Evolutionary conservation across 345 rosid species (phyloP).

Genomic region (Camelina laxa): DNA sequence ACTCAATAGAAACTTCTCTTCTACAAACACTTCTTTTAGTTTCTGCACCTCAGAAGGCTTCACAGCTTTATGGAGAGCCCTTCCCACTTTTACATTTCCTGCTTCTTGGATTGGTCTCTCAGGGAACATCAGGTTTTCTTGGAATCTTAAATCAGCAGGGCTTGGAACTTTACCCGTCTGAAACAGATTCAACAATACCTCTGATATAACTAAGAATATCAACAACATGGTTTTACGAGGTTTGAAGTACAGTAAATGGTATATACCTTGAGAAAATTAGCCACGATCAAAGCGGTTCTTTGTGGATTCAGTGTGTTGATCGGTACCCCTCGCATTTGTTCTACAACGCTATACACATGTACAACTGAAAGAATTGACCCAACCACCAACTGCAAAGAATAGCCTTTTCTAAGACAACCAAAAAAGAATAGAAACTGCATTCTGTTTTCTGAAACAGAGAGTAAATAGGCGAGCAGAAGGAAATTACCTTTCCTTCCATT

Average conservation of each 20-base stretch:
- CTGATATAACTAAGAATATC: conserved; percentile 29
- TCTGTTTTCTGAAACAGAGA: conserved; percentile 1
- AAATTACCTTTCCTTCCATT: conserved; percentile 83
- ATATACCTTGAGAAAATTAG: conserved; percentile 78
- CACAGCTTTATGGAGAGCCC: conserved; percentile 61
- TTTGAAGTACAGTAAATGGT: conserved; percentile 5
- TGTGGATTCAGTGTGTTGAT: conserved; percentile 93
- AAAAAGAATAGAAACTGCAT: background rate
- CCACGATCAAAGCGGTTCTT: conserved; percentile 83
- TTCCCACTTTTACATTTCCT: conserved; percentile 85
- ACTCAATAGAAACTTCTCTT: conserved; percentile 74
- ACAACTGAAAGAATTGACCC: conserved; percentile 76
- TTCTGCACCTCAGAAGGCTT: conserved; percentile 70
- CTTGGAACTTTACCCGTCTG: conserved; percentile 81
- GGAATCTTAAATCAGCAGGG: conserved; percentile 81
- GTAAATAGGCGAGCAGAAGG: background rate
- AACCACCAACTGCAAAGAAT: conserved; percentile 69
- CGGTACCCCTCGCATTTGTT: conserved; percentile 89
- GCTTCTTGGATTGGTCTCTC: conserved; percentile 79
- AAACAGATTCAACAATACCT: conserved; percentile 22
- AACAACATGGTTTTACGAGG: conserved; percentile 7
- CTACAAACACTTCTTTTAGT: conserved; percentile 64
- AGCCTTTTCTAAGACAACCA: background rate
- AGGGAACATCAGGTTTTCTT: conserved; percentile 78
- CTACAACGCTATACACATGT: conserved; percentile 69